A percentile compares a stretch with the other conserved stretches of the same genome.
These are phyloP conservation scores for Coleophoma eucalyptorum DNA, from an alignment of 2,329 filamentous ascomycete genomes.

Conservation along the genomic window DNA sequence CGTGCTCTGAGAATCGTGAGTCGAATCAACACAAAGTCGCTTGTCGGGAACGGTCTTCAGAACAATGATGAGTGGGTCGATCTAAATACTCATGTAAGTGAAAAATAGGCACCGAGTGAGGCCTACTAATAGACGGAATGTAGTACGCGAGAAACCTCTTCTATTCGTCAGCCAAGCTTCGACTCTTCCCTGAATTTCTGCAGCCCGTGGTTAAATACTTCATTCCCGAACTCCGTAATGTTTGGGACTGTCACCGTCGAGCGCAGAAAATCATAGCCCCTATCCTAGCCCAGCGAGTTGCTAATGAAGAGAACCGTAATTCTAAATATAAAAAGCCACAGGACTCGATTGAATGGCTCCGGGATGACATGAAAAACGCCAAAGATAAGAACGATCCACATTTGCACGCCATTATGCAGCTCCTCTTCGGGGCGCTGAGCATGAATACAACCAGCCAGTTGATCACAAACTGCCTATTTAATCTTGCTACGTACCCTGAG, in stretches of 20 bases:
- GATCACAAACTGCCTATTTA: constrained; percentile 8
- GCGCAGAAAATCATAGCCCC: constrained; percentile 1
- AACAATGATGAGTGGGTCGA: constrained; percentile 4
- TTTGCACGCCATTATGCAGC: constrained; percentile 6
- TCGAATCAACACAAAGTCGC: not conserved
- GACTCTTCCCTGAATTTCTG: constrained; percentile 1
- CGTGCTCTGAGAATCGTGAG: not conserved
- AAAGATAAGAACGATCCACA: constrained; percentile 3
- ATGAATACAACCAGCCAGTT: constrained; percentile 9
- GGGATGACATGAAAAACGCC: not conserved
- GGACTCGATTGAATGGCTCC: constrained; percentile 3
- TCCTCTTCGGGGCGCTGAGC: constrained; percentile 4
- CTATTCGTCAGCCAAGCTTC: constrained; percentile 1
- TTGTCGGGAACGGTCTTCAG: constrained; percentile 1
- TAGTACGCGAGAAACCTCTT: constrained; percentile 7
- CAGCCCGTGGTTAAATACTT: constrained; percentile 7
- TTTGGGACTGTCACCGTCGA: not conserved
- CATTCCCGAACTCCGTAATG: constrained; percentile 1
- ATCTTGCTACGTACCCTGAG: constrained; percentile 10
- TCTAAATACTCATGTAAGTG: constrained; percentile 1
- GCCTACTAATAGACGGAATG: not conserved
- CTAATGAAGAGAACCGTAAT: not conserved
- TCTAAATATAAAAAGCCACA: not conserved
- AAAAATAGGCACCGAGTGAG: not conserved
- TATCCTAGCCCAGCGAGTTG: constrained; percentile 4